Evolutionary conservation across 1,139 yeast species (phyloP).

Genomic region (Saccharomyces hybrid): DNA sequence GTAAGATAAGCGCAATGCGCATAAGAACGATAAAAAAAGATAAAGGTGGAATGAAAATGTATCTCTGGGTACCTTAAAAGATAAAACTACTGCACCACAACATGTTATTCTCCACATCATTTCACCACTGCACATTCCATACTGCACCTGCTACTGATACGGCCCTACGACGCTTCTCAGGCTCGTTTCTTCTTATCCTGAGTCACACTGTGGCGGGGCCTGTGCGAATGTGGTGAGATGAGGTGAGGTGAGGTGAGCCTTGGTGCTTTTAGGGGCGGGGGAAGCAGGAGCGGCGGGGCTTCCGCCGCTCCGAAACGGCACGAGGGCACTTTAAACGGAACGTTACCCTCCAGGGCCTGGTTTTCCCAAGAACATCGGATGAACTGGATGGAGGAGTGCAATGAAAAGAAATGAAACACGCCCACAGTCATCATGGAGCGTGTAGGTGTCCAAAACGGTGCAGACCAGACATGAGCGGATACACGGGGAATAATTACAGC

Average conservation of each 20-base stretch:
- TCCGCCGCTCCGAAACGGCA: too few species aligned
- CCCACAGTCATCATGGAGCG: background rate
- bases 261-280: too few species aligned
- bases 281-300: too few species aligned
- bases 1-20: background rate
- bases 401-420: background rate
- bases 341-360: too few species aligned
- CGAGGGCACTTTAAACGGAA: background rate
- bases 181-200: too few species aligned
- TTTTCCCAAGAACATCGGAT: too few species aligned
- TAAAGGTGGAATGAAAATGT: background rate
- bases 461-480: background rate
- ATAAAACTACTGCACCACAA: background rate
- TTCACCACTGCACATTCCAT: background rate
- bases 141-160: too few species aligned
- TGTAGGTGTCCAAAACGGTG: background rate
- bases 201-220: too few species aligned
- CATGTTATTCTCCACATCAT: background rate
- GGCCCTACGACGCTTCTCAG: too few species aligned
- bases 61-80: background rate
- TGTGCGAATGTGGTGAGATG: too few species aligned
- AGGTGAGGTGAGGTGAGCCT: too few species aligned
- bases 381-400: background rate
- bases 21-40: background rate
- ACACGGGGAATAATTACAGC: background rate